Conservation (phyloP, 1,284 basidiomycete species). For the Leccinum fallax region DNA sequence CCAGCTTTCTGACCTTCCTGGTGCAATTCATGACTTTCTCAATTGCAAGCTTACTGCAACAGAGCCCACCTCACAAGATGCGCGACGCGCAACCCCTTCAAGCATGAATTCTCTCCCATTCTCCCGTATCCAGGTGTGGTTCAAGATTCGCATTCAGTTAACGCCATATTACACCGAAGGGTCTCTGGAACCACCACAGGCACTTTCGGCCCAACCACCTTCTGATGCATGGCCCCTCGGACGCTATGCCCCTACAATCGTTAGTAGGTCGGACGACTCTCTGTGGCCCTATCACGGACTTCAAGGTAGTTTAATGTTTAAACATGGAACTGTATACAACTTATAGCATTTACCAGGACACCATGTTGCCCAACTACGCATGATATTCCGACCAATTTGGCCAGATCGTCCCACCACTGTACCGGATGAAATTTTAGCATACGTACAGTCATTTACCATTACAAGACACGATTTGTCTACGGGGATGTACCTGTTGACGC, state of each 20-base stretch:
- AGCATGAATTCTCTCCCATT: neutral
- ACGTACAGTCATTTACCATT: neutral
- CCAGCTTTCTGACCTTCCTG: neutral
- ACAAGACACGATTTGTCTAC: neutral
- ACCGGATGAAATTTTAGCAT: neutral
- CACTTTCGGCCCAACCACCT: neutral
- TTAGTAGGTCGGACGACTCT: neutral
- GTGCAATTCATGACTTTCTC: neutral
- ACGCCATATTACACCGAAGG: neutral
- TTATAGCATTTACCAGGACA: neutral
- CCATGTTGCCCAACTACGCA: neutral
- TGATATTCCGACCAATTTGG: neutral
- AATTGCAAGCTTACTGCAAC: neutral
- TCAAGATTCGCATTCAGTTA: neutral
- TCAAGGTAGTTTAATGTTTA: neutral
- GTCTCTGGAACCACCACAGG: neutral
- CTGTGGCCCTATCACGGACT: neutral
- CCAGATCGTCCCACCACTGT: neutral
- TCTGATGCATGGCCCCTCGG: neutral
- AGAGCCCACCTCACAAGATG: neutral
- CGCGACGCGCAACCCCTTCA: neutral
- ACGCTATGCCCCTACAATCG: neutral
- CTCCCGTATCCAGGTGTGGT: neutral
- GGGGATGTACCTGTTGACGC: neutral
- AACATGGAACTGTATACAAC: neutral